Percentiles rank a stretch among this genome's conserved stretches.
Evolutionary conservation across 805 yeast species (phyloP).

Genomic region (Teunomyces cretensis): DNA sequence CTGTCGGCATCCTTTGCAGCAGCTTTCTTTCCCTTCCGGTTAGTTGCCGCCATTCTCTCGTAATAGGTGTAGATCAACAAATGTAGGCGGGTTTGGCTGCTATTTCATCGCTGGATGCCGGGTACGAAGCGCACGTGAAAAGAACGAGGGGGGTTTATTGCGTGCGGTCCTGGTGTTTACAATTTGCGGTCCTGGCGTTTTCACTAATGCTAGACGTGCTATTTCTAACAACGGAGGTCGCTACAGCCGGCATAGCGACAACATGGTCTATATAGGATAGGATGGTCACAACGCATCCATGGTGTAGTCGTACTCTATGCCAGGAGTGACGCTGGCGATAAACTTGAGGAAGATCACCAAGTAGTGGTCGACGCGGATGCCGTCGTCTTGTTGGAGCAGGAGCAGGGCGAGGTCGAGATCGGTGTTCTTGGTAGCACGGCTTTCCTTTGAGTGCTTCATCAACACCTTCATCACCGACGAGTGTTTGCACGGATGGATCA

Average conservation of each 20-base stretch:
- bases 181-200: no score
- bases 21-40: not conserved
- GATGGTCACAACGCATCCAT: constrained; percentile 81
- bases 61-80: no score
- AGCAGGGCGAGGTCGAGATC: constrained; percentile 15
- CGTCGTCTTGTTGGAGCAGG: constrained; percentile 30
- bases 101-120: no score
- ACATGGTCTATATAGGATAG: not conserved
- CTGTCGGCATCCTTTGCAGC: not conserved
- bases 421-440: constrained; percentile 11
- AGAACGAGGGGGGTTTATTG: no score
- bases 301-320: constrained; percentile 97
- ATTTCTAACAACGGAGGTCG: no score
- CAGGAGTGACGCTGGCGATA: constrained; percentile 95
- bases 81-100: no score
- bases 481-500: constrained; percentile 96
- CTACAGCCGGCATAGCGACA: no score
- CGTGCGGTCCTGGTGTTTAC: no score
- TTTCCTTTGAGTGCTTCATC: constrained; percentile 60
- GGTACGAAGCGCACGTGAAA: no score
- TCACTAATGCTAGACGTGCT: no score
- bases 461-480: constrained; percentile 91
- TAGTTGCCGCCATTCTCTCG: not conserved
- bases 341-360: constrained; percentile 86
- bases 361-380: constrained; percentile 86